phyloP scores from a whole-genome alignment of 345 rosid species.

The Eutrema yunnanense region DNA sequence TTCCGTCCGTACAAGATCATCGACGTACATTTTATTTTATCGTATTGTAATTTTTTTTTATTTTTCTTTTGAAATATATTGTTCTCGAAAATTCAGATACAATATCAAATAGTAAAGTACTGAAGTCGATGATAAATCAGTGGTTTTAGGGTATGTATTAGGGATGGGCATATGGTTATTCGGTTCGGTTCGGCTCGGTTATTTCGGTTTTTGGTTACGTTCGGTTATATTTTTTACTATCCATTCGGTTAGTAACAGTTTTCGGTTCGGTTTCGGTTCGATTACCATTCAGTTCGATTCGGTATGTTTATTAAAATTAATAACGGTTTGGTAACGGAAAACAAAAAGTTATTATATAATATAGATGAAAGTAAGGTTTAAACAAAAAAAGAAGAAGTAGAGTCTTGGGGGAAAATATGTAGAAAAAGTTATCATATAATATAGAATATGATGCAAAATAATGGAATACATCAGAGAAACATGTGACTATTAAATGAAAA shows the following conservation, averaged over 20 bases:
- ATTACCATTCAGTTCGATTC: too few relatives aligned
- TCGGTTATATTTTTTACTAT: too few relatives aligned
- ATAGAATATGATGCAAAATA: conserved; percentile 1
- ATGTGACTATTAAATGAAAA: conserved; percentile 32
- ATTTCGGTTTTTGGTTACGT: too few relatives aligned
- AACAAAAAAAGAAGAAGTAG: neutral
- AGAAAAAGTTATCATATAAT: neutral
- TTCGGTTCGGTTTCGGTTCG: too few relatives aligned
- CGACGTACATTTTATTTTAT: neutral
- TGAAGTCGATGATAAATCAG: neutral
- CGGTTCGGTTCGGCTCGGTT: too few relatives aligned
- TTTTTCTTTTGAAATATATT: neutral
- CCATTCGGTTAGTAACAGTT: too few relatives aligned
- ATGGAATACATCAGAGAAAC: conserved; percentile 23
- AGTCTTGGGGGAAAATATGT: neutral
- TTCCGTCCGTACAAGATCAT: conserved; percentile 18
- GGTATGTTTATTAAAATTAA: too few relatives aligned
- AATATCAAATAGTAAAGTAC: neutral
- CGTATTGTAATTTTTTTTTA: neutral
- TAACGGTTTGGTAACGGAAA: too few relatives aligned
- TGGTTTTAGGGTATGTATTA: neutral
- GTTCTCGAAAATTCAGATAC: neutral
- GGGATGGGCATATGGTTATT: too few relatives aligned
- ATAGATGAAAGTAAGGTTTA: neutral
- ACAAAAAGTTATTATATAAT: too few relatives aligned